phyloP scores from a whole-genome alignment of 352 stramenopile species.

The Globisporangium orthogonon region DNA sequence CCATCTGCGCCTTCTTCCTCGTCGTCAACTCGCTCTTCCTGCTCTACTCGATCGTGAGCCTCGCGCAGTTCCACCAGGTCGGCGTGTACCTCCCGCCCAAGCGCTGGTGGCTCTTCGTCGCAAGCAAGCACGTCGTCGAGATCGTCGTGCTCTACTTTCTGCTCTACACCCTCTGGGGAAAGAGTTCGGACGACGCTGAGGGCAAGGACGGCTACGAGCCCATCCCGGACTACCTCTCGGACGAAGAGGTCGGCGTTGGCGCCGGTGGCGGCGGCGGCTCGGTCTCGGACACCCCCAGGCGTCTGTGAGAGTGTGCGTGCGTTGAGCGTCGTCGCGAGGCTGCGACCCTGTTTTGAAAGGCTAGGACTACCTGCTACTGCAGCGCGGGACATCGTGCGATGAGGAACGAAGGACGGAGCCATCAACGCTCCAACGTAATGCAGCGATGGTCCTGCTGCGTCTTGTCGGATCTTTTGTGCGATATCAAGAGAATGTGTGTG shows the following conservation, averaged over 20 bases:
- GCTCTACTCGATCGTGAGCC: slow-evolving; percentile 73
- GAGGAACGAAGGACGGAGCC: too few species aligned
- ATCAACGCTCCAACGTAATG: too few species aligned
- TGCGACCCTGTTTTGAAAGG: not conserved
- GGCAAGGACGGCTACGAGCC: slow-evolving; percentile 69
- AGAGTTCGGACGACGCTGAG: slow-evolving; percentile 59
- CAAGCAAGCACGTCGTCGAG: slow-evolving; percentile 91
- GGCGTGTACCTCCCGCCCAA: slow-evolving; percentile 79
- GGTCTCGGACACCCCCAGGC: slow-evolving; percentile 7
- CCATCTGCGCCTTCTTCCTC: slow-evolving; percentile 94
- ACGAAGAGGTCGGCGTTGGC: slow-evolving; percentile 28
- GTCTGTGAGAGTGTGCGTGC: slow-evolving; percentile 1
- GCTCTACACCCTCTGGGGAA: slow-evolving; percentile 92
- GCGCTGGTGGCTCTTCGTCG: slow-evolving; percentile 92
- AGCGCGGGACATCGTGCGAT: too few species aligned
- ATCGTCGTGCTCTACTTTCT: slow-evolving; percentile 92
- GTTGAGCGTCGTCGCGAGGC: not conserved
- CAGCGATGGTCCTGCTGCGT: too few species aligned
- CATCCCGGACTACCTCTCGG: slow-evolving; percentile 62
- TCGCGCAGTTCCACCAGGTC: slow-evolving; percentile 83
- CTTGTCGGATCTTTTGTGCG: too few species aligned
- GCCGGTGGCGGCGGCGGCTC: not conserved
- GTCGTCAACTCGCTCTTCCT: slow-evolving; percentile 89
- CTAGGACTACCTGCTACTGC: too few species aligned
- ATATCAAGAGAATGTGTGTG: too few species aligned